Percentiles rank a stretch among this genome's conserved stretches.
Conservation (phyloP, 2,329 filamentous ascomycete genomes). For the Pseudofabraea citricarpa region DNA sequence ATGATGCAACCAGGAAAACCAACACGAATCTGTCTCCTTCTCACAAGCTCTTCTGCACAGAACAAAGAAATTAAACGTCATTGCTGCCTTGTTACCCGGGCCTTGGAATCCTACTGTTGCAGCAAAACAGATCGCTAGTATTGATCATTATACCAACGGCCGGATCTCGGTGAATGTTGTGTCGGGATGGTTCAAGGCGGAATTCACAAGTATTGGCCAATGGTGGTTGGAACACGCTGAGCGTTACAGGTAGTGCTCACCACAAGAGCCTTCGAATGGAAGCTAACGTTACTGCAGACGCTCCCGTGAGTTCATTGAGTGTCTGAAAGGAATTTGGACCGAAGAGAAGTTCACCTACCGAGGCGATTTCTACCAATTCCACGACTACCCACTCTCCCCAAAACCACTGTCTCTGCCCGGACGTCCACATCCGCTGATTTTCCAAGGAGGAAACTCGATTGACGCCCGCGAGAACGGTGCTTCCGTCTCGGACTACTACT, state of each 20-base stretch:
- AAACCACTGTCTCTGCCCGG: slow-evolving; percentile 41
- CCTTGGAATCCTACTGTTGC: slow-evolving; percentile 46
- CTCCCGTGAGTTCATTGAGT: slow-evolving; percentile 45
- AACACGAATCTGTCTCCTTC: slow-evolving; percentile 48
- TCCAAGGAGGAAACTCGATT: slow-evolving; percentile 47
- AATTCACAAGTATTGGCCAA: slow-evolving; percentile 46
- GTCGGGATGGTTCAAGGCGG: slow-evolving; percentile 48
- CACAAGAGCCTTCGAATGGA: too few relatives aligned
- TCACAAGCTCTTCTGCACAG: slow-evolving; percentile 42
- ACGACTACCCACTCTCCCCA: slow-evolving; percentile 43
- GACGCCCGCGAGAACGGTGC: slow-evolving; percentile 45
- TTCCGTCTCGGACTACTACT: slow-evolving; percentile 44
- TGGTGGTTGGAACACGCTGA: slow-evolving; percentile 52
- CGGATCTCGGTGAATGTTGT: slow-evolving; percentile 48
- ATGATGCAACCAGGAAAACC: slow-evolving; percentile 32
- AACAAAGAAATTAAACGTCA: slow-evolving; percentile 44
- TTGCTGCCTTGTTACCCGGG: slow-evolving; percentile 45
- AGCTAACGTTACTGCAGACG: slow-evolving; percentile 24
- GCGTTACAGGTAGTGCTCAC: slow-evolving; percentile 40
- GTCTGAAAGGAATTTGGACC: slow-evolving; percentile 47
- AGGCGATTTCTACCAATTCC: slow-evolving; percentile 49
- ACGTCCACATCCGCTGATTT: slow-evolving; percentile 45
- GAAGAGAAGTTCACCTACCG: slow-evolving; percentile 42
- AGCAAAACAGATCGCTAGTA: slow-evolving; percentile 48
- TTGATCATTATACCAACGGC: slow-evolving; percentile 46